Evolutionary conservation across 2,329 filamentous ascomycete genomes (phyloP), one percentile per base, ranked within the genome.

Genomic region (Teratosphaeria gauchensis): DNA sequence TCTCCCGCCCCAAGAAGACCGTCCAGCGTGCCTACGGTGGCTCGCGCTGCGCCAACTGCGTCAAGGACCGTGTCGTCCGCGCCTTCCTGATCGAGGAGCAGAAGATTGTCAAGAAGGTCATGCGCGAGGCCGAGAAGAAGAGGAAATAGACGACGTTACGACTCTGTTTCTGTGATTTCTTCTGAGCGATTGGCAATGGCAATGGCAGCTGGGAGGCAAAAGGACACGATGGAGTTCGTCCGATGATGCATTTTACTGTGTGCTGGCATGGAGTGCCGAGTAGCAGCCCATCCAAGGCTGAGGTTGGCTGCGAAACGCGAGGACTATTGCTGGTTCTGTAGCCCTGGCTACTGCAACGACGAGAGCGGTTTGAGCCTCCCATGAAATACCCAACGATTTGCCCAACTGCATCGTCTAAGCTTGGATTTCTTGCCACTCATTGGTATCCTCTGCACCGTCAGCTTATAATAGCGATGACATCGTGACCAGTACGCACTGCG

Each of bases 31-130:
- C 94, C 74, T 99, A 99, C 79, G 92, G 94, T 78, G 94, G 94
- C 75, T 96, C 92, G 74, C 90, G 94, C 85, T 99, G 94, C 84
- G 91, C 89, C 76, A 94, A 90, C 85, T 99, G 94, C 80, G 94
- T 99, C 71, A 92, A 92, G 80, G 94, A 99, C 84, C 89, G 94
- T 72, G 90, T 99, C 71, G 90, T 96, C 71, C 90, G 94, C 72
- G 94, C 94, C 66, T 99, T 99, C 88, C 82, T 99, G 78, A 97
- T 99, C 69, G 95, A 99, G 84, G 94, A 99, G 87, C 94, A 99
- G 85, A 99, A 99, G 90, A 97, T 99, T 73, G 94, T 99, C 81
- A 99, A 99, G 91, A 99, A 99, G 90, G 94, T 99, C 74, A 86
- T 97, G 78, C 96, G 96, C 89, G 92, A 97, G 85, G 85, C 84